These are phyloP conservation scores for Lecanosticta acicola DNA, from an alignment of 2,329 filamentous ascomycete species.

Conservation along the genomic window DNA sequence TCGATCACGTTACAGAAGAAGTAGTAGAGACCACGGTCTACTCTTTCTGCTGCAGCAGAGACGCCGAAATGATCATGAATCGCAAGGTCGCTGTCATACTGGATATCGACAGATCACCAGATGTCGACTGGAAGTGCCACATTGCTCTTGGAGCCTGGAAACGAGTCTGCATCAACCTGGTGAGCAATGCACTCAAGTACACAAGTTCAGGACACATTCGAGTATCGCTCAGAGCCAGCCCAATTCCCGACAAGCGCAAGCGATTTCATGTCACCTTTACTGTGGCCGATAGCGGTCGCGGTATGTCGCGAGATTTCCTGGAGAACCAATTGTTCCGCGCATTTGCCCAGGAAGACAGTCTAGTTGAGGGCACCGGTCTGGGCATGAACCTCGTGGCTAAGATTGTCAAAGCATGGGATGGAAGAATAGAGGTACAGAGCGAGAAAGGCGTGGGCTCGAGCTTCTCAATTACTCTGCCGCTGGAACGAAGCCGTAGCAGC, in stretches of 20 bases:
- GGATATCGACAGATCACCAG: constrained; percentile 33
- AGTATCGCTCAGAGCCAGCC: constrained; percentile 24
- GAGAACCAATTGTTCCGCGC: constrained; percentile 57
- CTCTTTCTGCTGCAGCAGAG: constrained; percentile 25
- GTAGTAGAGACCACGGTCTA: constrained; percentile 50
- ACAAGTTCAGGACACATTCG: constrained; percentile 39
- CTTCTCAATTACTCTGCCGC: constrained; percentile 19
- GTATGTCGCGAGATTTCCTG: constrained; percentile 60
- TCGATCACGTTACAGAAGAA: constrained; percentile 48
- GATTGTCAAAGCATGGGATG: constrained; percentile 56
- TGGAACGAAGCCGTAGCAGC: constrained; percentile 15
- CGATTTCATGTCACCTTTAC: constrained; percentile 22
- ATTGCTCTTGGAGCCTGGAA: constrained; percentile 44
- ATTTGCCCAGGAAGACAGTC: constrained; percentile 58
- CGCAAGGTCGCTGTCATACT: constrained; percentile 43
- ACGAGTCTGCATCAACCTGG: constrained; percentile 43
- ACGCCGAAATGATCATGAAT: constrained; percentile 18
- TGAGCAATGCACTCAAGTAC: constrained; percentile 48
- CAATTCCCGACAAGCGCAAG: constrained; percentile 16
- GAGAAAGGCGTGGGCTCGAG: constrained; percentile 21
- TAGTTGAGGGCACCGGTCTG: constrained; percentile 58
- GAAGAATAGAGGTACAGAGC: constrained; percentile 44
- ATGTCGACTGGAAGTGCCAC: constrained; percentile 39
- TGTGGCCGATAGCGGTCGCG: constrained; percentile 60
- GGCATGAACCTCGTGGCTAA: constrained; percentile 59